Conservation (phyloP, 208 protist genomes). For the Kentomonas sorsogonicus region DNA sequence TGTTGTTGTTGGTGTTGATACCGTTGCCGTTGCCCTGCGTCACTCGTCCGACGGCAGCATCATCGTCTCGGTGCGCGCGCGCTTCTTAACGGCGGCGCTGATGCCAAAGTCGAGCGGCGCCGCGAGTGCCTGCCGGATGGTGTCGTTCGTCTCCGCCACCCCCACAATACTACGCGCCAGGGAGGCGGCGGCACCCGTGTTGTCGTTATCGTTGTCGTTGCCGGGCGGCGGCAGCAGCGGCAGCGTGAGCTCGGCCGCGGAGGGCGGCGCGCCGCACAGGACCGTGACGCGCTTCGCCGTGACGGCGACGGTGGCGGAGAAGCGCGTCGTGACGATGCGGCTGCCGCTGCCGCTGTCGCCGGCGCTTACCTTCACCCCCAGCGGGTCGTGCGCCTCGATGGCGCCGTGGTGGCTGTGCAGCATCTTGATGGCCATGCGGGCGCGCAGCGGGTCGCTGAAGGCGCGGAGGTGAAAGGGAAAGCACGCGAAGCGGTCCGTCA, state of each 20-base stretch:
- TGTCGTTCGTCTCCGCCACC: too few relatives aligned
- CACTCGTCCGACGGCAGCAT: too few relatives aligned
- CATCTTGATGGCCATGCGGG: conserved; percentile 61
- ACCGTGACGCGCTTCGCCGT: conserved; percentile 64
- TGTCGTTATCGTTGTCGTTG: conserved; percentile 1
- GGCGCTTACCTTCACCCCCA: conserved; percentile 37
- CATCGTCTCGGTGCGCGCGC: too few relatives aligned
- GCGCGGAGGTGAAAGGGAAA: conserved; percentile 77
- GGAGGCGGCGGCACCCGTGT: not conserved
- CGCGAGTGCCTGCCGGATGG: too few relatives aligned
- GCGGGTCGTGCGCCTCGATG: conserved; percentile 53
- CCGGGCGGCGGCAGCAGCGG: not conserved
- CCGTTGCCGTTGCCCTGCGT: not conserved
- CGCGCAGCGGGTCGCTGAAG: conserved; percentile 43
- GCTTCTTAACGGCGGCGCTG: too few relatives aligned
- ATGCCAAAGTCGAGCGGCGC: too few relatives aligned
- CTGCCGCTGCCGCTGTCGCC: conserved; percentile 1
- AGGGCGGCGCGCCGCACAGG: conserved; percentile 65
- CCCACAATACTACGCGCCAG: not conserved
- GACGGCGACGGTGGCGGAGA: conserved; percentile 75
- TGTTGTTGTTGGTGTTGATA: not conserved
- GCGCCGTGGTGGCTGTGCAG: conserved; percentile 50
- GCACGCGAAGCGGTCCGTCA: conserved; percentile 61
- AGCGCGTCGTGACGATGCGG: conserved; percentile 61
- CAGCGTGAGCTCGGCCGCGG: not conserved